Evolutionary conservation across 331 rosid species (phyloP).

Genomic region (Rhamnella rubrinervis): DNA sequence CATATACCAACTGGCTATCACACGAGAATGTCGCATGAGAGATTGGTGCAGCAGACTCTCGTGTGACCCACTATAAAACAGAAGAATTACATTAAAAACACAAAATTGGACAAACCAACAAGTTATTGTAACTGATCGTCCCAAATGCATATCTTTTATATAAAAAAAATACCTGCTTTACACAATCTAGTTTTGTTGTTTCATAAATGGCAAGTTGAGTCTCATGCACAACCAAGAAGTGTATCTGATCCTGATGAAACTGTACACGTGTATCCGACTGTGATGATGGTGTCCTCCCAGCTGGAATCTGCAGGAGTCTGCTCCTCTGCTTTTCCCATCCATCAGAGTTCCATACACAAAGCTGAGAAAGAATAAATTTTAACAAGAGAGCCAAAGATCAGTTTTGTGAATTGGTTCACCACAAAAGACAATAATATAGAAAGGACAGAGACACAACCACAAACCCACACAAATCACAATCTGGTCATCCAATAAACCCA

Average conservation of each 20-base stretch:
- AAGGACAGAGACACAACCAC: too few species aligned
- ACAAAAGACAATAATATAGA: too few species aligned
- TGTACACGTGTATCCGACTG: constrained; percentile 88
- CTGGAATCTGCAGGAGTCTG: constrained; percentile 74
- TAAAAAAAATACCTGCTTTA: constrained; percentile 61
- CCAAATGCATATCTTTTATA: background rate
- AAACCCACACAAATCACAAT: constrained; percentile 3
- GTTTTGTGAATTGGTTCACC: background rate
- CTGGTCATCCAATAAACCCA: background rate
- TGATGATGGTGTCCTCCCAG: constrained; percentile 67
- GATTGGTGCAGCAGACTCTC: constrained; percentile 83
- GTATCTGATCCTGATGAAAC: constrained; percentile 84
- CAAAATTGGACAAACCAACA: background rate
- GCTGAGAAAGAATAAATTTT: constrained; percentile 36
- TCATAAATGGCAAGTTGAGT: constrained; percentile 85
- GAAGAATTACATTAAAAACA: constrained; percentile 23
- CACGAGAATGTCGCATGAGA: constrained; percentile 90
- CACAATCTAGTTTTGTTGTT: constrained; percentile 66
- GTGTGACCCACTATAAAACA: constrained; percentile 53
- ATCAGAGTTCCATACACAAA: constrained; percentile 85
- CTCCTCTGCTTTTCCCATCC: constrained; percentile 87
- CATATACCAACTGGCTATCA: constrained; percentile 83
- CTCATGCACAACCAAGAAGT: constrained; percentile 83
- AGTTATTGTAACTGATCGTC: background rate
- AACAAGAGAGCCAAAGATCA: background rate